A percentile compares a stretch with the other conserved stretches of the same genome.
Conservation (phyloP, 306 rosid species). For the Acmispon strigosus region DNA sequence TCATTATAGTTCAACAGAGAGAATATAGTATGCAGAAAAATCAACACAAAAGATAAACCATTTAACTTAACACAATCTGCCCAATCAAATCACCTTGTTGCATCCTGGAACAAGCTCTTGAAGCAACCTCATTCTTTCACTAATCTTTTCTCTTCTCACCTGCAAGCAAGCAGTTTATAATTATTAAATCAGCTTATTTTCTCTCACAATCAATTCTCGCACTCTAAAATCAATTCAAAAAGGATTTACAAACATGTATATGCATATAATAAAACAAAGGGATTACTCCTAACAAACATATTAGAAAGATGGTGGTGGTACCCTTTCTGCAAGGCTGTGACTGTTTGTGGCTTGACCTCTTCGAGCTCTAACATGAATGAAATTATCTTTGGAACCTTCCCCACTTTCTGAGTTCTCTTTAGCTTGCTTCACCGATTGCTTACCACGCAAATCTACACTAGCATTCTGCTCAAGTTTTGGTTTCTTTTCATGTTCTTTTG, state of each 20-base stretch:
- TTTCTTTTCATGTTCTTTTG: slow-evolving; percentile 62
- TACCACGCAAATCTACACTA: slow-evolving; percentile 47
- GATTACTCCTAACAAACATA: background rate
- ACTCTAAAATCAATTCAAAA: no score
- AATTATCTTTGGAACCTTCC: slow-evolving; percentile 69
- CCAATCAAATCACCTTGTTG: slow-evolving; percentile 60
- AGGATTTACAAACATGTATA: background rate
- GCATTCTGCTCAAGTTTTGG: slow-evolving; percentile 48
- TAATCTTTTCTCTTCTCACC: slow-evolving; percentile 98
- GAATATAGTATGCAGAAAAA: slow-evolving; percentile 15
- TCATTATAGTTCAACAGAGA: background rate
- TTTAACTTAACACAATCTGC: slow-evolving; percentile 10
- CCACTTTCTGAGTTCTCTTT: slow-evolving; percentile 68
- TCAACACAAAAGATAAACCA: background rate
- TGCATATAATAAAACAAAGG: background rate
- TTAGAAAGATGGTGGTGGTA: slow-evolving; percentile 20
- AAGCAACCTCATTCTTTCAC: slow-evolving; percentile 96
- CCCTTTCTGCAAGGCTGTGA: slow-evolving; percentile 99
- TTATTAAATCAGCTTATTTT: background rate
- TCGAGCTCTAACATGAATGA: slow-evolving; percentile 96
- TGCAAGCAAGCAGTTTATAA: slow-evolving; percentile 26
- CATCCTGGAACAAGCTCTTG: slow-evolving; percentile 99
- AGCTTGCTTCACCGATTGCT: slow-evolving; percentile 56
- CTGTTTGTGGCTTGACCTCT: slow-evolving; percentile 99
- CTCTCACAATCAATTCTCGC: no score